phyloP scores from a whole-genome alignment of 2,329 filamentous ascomycete species.

The Aspergillus amoenus region DNA sequence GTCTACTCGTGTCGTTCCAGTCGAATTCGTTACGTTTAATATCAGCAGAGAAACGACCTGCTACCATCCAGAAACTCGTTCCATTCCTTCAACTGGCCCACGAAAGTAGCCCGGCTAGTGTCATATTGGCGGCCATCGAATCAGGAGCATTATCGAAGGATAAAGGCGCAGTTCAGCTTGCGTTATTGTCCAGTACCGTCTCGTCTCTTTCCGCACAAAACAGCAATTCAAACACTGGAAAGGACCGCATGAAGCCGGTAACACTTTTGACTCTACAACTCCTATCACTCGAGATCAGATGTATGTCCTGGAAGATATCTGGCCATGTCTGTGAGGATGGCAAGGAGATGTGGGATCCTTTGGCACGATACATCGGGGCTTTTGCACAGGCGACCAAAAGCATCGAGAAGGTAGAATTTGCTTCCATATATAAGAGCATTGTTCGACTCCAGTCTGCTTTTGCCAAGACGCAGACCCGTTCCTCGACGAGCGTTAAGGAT shows the following conservation, averaged over 20 bases:
- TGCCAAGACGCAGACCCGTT: slow-evolving; percentile 27
- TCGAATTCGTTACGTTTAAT: slow-evolving; percentile 41
- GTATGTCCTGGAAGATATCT: slow-evolving; percentile 43
- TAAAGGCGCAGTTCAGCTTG: slow-evolving; percentile 46
- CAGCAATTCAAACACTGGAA: slow-evolving; percentile 8
- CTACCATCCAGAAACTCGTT: slow-evolving; percentile 32
- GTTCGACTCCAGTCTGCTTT: slow-evolving; percentile 35
- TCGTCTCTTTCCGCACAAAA: slow-evolving; percentile 31
- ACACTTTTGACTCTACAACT: slow-evolving; percentile 40
- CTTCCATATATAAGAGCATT: slow-evolving; percentile 35
- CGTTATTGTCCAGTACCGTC: slow-evolving; percentile 43
- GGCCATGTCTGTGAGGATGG: slow-evolving; percentile 41
- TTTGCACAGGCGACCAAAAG: slow-evolving; percentile 36
- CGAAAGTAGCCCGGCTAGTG: slow-evolving; percentile 38
- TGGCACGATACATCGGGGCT: slow-evolving; percentile 39
- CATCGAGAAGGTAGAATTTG: slow-evolving; percentile 40
- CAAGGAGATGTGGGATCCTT: slow-evolving; percentile 45
- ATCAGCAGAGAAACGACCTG: slow-evolving; percentile 31
- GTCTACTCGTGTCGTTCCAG: slow-evolving; percentile 41
- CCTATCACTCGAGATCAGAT: slow-evolving; percentile 42
- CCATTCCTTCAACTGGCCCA: slow-evolving; percentile 34
- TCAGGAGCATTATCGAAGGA: slow-evolving; percentile 35
- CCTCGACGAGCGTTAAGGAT: slow-evolving; percentile 20
- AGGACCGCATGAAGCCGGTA: slow-evolving; percentile 29
- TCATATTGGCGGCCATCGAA: slow-evolving; percentile 41